Percentiles rank a stretch among this genome's conserved stretches.
These are phyloP conservation scores for Ophiobolus disseminans DNA, from an alignment of 2,329 filamentous ascomycete species.

Conservation along the genomic window DNA sequence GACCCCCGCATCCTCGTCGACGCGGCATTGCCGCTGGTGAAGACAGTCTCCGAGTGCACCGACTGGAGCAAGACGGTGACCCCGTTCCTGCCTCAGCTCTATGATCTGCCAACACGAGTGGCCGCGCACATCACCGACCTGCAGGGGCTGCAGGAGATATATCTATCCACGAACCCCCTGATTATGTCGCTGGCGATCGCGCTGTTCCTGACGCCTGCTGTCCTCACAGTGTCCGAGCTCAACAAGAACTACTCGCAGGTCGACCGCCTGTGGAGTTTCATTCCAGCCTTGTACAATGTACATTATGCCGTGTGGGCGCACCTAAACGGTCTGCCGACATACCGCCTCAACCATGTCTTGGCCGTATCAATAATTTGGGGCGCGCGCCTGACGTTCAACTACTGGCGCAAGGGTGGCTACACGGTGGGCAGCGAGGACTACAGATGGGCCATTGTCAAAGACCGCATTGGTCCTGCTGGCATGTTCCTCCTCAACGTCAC, in stretches of 20 bases:
- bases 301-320: slow-evolving; percentile 88
- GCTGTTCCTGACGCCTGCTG: slow-evolving; percentile 72
- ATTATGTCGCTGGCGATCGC: slow-evolving; percentile 76
- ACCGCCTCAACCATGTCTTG: slow-evolving; percentile 75
- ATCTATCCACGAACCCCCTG: slow-evolving; percentile 85
- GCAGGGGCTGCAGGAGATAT: slow-evolving; percentile 72
- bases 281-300: slow-evolving; percentile 84
- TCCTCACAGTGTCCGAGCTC: slow-evolving; percentile 79
- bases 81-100: slow-evolving; percentile 75
- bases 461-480: slow-evolving; percentile 65
- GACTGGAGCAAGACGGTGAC: slow-evolving; percentile 77
- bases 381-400: slow-evolving; percentile 93
- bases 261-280: slow-evolving; percentile 87
- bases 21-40: slow-evolving; percentile 71
- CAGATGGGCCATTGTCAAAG: slow-evolving; percentile 81
- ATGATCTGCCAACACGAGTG: slow-evolving; percentile 52
- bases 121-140: slow-evolving; percentile 66
- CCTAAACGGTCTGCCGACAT: slow-evolving; percentile 72
- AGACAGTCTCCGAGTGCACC: slow-evolving; percentile 74
- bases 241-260: slow-evolving; percentile 98
- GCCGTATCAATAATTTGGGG: slow-evolving; percentile 79
- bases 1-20: slow-evolving; percentile 33
- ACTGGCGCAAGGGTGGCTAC: slow-evolving; percentile 95
- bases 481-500: slow-evolving; percentile 87
- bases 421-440: slow-evolving; percentile 91